Evolutionary conservation across 495 filamentous ascomycete species (phyloP).

Genomic region (Neurospora sp.): DNA sequence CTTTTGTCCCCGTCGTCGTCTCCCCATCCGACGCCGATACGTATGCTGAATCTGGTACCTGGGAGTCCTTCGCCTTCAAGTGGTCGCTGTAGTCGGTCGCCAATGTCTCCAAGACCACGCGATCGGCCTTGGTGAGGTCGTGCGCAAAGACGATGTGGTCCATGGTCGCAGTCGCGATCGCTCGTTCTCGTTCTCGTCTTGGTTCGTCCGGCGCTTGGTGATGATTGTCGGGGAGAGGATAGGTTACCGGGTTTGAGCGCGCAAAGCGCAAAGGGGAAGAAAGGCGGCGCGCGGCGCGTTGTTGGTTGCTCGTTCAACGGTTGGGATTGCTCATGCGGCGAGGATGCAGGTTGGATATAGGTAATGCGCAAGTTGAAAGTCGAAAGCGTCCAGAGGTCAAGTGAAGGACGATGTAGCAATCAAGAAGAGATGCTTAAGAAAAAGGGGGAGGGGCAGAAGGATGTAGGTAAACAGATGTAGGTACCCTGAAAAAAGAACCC

Average conservation of each 20-base stretch:
- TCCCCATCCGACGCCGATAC: background rate
- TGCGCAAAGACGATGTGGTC: background rate
- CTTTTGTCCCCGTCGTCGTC: background rate
- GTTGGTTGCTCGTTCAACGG: background rate
- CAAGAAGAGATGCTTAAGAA: background rate
- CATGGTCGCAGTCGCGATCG: background rate
- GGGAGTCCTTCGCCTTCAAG: background rate
- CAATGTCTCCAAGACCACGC: background rate
- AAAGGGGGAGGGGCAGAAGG: background rate
- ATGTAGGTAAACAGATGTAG: background rate
- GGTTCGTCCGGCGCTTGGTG: background rate
- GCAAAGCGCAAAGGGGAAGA: background rate
- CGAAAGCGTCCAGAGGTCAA: background rate
- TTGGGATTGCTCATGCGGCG: background rate
- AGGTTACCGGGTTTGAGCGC: background rate
- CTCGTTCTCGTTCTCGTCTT: background rate
- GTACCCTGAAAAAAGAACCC: background rate
- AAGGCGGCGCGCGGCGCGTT: background rate
- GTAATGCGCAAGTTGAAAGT: background rate
- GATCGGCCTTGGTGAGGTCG: background rate
- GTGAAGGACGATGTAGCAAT: background rate
- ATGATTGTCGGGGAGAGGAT: background rate
- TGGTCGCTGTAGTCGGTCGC: background rate
- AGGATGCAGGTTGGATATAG: background rate
- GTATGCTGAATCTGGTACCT: background rate